Base-by-base conservation (phyloP, 192 early-diverging fungal species). In the Phlyctochytrium planicorne region DNA sequence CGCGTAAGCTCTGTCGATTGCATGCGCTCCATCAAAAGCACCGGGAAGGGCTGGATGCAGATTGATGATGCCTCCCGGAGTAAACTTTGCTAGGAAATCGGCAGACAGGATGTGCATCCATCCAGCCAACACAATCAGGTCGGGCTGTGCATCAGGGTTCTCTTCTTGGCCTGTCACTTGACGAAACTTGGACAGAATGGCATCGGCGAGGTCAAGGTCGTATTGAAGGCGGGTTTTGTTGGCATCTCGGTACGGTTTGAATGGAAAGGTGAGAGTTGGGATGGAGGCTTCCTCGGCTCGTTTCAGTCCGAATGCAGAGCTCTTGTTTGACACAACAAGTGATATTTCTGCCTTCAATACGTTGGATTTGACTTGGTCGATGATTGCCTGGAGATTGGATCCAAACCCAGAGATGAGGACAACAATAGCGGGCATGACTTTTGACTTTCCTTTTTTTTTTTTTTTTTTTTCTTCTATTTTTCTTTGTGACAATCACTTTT, bases 31-130 rank as follows among this genome's bases (percentile, higher is more conserved):
- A 67, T 98, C 94, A 74, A 99, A 94, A 74, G 91, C 84, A 40
- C 94, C 94, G 4, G 97, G 97, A 30, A 99, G 78, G 1, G 97
- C 95, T 25, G 97, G 97, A 63, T 99, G 97, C 63, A 99, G 79
- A 79, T 99, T 99, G 74, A 99, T 93, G 61, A 99, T 81, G 47
- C 82, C 83, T 1, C 77, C 68, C 3, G 62, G 30, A 20, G 84
- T 78, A 71, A 98, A 94, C 64, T 74, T 53, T 33, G 85, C 75
- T 53, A 99, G 71, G 67, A 98, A 99, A 29, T 84, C 80, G 2
- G 92, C 80, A 14, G 92, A 93, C 33, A 99, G 83, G 66, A 99
- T 99, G 75, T 96, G 97, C 97, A 99, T 99, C 84, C 88, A 99
- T 34, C 97, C 97, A 3, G 96, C 97, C 30, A 99, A 84, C 16